Evolutionary conservation across 345 rosid species (phyloP).

Genomic region (Bruguiera sexangula): DNA sequence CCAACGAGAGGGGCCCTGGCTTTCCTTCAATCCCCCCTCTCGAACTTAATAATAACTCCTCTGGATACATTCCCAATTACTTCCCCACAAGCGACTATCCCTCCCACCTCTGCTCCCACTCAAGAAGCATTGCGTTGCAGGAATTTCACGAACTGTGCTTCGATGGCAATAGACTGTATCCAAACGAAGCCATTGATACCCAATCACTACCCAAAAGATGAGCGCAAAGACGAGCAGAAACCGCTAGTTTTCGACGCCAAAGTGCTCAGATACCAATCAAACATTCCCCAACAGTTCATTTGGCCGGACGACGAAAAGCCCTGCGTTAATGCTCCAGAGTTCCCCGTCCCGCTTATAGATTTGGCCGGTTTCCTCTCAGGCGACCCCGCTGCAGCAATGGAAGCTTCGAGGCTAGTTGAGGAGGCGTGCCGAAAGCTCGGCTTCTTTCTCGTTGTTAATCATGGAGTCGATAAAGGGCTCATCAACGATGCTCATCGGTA

Average conservation of each 20-base stretch:
- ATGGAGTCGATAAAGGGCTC: slow-evolving; percentile 9
- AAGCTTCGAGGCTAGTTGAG: slow-evolving; percentile 9
- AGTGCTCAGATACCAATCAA: slow-evolving; percentile 39
- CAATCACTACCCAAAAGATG: slow-evolving; percentile 24
- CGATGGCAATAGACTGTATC: slow-evolving; percentile 34
- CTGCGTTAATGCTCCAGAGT: slow-evolving; percentile 7
- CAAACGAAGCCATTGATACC: slow-evolving; percentile 17
- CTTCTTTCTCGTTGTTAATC: slow-evolving; percentile 20
- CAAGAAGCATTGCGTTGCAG: too few species aligned
- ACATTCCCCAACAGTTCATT: slow-evolving; percentile 25
- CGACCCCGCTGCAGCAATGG: slow-evolving; percentile 8
- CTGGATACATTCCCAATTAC: not conserved
- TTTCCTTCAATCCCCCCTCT: slow-evolving; percentile 29
- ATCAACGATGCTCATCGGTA: slow-evolving; percentile 10
- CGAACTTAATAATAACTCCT: not conserved
- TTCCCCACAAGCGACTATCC: slow-evolving; percentile 7
- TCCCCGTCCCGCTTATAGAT: slow-evolving; percentile 15
- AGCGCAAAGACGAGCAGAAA: slow-evolving; percentile 29
- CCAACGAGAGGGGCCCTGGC: slow-evolving; percentile 47
- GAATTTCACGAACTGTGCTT: not conserved
- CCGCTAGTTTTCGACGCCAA: slow-evolving; percentile 64
- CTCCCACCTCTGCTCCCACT: not conserved
- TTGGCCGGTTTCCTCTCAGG: slow-evolving; percentile 13
- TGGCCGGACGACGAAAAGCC: slow-evolving; percentile 17
- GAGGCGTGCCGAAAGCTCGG: slow-evolving; percentile 21